phyloP scores from a whole-genome alignment of 768 basidiomycete species.

The Solioccasus polychromus region DNA sequence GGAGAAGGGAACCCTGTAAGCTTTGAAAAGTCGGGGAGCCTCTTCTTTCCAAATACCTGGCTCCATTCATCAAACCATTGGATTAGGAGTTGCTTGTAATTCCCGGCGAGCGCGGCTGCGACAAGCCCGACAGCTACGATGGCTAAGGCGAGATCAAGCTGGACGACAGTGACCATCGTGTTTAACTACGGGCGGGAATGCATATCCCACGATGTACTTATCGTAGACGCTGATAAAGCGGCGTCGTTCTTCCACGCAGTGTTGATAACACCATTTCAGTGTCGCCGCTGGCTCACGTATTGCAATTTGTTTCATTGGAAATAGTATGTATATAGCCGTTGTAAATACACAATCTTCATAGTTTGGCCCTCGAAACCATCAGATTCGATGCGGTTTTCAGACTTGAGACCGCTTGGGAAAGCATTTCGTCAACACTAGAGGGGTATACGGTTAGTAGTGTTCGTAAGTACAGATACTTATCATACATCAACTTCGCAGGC shows the following conservation, averaged over 20 bases:
- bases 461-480: not conserved
- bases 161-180: slow-evolving; percentile 9
- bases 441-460: slow-evolving; percentile 10
- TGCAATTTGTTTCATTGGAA: not conserved
- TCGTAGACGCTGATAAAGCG: no score
- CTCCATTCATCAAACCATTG: slow-evolving; percentile 9
- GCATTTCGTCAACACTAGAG: slow-evolving; percentile 80
- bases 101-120: not conserved
- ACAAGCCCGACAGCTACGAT: slow-evolving; percentile 6
- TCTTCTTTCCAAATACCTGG: slow-evolving; percentile 6
- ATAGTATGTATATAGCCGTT: no score
- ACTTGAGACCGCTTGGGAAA: slow-evolving; percentile 62
- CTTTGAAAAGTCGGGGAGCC: slow-evolving; percentile 38
- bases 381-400: slow-evolving; percentile 44
- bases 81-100: not conserved
- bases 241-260: no score
- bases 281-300: no score
- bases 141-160: not conserved
- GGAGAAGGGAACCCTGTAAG: slow-evolving; percentile 46
- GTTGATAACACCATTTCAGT: no score
- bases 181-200: no score
- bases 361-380: slow-evolving; percentile 46
- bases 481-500: slow-evolving; percentile 81
- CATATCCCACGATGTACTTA: not conserved
- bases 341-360: slow-evolving; percentile 25